Conservation (phyloP, 2,329 filamentous ascomycete genomes). For the Colletotrichum sp. region DNA sequence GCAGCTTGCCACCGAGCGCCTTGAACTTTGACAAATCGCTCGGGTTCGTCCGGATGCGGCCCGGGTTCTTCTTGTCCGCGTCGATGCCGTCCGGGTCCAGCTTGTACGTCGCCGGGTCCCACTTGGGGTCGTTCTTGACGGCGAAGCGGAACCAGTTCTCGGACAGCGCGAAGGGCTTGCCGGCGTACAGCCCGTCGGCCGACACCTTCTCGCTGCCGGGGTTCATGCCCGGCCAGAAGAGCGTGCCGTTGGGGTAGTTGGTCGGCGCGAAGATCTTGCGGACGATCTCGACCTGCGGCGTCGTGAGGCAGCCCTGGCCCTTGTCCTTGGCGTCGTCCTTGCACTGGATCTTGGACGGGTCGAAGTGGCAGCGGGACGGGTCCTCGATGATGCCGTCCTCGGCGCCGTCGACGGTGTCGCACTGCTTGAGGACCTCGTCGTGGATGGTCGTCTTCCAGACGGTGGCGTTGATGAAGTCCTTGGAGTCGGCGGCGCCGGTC, state of each 20-base stretch:
- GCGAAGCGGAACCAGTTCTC: conserved; percentile 43
- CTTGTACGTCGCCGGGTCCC: conserved; percentile 36
- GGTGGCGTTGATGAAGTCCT: conserved; percentile 27
- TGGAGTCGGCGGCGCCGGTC: conserved; percentile 35
- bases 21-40: conserved; percentile 44
- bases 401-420: conserved; percentile 53
- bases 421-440: conserved; percentile 48
- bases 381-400: conserved; percentile 51
- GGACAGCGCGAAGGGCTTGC: conserved; percentile 27
- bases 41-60: conserved; percentile 40
- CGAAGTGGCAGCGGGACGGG: conserved; percentile 43
- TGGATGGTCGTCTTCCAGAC: conserved; percentile 16
- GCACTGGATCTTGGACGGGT: neutral
- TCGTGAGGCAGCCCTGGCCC: conserved; percentile 35
- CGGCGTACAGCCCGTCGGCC: conserved; percentile 51
- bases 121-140: conserved; percentile 41
- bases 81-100: conserved; percentile 38
- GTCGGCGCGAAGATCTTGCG: conserved; percentile 32
- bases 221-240: conserved; percentile 51
- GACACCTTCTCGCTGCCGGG: conserved; percentile 43
- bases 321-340: conserved; percentile 13
- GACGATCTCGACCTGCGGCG: conserved; percentile 42
- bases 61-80: conserved; percentile 35
- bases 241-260: conserved; percentile 33
- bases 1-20: conserved; percentile 45